These are phyloP conservation scores for Starmera dryadoides DNA, from an alignment of 805 yeast species.

Conservation along the genomic window DNA sequence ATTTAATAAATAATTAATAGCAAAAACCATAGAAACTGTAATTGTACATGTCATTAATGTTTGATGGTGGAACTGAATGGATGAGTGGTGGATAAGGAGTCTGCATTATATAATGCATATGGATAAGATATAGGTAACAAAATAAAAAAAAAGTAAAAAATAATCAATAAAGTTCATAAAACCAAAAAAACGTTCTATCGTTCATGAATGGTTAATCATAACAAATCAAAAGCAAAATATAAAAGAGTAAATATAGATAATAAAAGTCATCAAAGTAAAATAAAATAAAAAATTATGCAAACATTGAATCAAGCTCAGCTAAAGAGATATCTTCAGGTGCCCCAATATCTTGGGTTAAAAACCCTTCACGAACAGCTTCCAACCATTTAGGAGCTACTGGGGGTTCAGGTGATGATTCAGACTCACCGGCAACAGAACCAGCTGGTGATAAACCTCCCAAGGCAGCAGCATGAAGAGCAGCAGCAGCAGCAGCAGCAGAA, in stretches of 20 bases:
- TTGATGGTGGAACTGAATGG: too few relatives aligned
- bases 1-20: too few relatives aligned
- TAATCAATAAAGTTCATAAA: not conserved
- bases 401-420: slow-evolving; percentile 17
- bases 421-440: slow-evolving; percentile 25
- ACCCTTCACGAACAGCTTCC: slow-evolving; percentile 68
- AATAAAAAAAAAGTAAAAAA: not conserved
- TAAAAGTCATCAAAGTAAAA: not conserved
- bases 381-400: slow-evolving; percentile 56
- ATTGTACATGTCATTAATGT: too few relatives aligned
- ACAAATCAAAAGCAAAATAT: not conserved
- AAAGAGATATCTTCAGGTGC: slow-evolving; percentile 73
- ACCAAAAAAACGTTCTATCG: not conserved
- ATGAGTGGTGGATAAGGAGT: too few relatives aligned
- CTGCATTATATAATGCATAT: too few relatives aligned
- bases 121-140: too few relatives aligned
- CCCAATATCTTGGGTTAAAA: slow-evolving; percentile 68
- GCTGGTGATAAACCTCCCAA: slow-evolving; percentile 40
- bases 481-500: slow-evolving; percentile 66
- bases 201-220: not conserved
- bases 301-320: slow-evolving; percentile 56
- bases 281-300: slow-evolving; percentile 17
- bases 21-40: too few relatives aligned
- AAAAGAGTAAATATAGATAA: not conserved
- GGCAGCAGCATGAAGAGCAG: slow-evolving; percentile 66